A percentile compares a stretch with the other conserved stretches of the same genome.
Evolutionary conservation across 345 rosid species (phyloP).

Genomic region (Eucalyptus curtisii): DNA sequence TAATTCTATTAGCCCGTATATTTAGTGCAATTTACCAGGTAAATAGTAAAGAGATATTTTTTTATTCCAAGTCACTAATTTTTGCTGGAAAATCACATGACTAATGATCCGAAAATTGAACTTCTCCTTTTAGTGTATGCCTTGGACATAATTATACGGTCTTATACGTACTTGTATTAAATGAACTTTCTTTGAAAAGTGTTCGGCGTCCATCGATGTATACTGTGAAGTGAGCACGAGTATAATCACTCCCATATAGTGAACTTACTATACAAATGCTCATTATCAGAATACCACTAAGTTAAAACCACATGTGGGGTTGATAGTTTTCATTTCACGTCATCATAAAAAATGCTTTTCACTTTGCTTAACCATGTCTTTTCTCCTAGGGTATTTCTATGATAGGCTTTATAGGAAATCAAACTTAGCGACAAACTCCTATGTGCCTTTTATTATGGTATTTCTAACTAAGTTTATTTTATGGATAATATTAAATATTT

Average conservation of each 20-base stretch:
- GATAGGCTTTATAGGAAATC: fast-evolving
- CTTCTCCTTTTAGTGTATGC: not conserved
- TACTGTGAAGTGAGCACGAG: not conserved
- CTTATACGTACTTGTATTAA: fast-evolving
- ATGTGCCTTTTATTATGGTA: not conserved
- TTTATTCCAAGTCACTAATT: not conserved
- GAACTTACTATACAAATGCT: not conserved
- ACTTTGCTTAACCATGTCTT: fast-evolving
- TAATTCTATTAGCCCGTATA: not conserved
- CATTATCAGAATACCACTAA: not conserved
- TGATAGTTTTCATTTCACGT: not conserved
- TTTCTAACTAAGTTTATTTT: not conserved
- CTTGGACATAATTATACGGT: not conserved
- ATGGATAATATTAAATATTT: not conserved
- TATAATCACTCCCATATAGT: not conserved
- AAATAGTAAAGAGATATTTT: not conserved
- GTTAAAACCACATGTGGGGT: not conserved
- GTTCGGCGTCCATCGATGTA: fast-evolving
- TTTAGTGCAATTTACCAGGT: not conserved
- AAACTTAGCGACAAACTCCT: fast-evolving
- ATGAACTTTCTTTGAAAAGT: not conserved
- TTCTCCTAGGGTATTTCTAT: not conserved
- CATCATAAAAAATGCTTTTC: not conserved
- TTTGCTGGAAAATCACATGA: not conserved
- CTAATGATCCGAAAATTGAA: not conserved